Percentiles rank a stretch among this genome's conserved stretches.
phyloP scores from a whole-genome alignment of 768 basidiomycete species.

The Hemileccinum rubropunctum region DNA sequence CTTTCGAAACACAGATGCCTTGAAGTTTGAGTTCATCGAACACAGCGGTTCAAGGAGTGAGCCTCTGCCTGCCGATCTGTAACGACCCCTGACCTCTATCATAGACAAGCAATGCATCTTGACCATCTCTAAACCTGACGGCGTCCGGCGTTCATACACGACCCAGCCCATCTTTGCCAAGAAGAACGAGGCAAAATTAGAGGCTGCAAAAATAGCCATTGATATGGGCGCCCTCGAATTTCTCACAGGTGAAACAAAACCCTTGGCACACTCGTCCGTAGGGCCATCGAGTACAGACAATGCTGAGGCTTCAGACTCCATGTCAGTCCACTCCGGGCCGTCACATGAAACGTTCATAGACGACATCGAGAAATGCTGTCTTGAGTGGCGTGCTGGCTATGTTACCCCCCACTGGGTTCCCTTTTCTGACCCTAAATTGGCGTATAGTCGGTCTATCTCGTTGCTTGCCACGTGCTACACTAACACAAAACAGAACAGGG shows the following conservation, averaged over 20 bases:
- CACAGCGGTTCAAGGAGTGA: conserved; percentile 37
- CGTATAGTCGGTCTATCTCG: conserved; percentile 37
- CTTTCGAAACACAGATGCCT: conserved; percentile 39
- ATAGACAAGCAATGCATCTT: conserved; percentile 60
- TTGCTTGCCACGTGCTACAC: not conserved
- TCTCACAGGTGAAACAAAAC: not conserved
- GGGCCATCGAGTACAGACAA: too few species aligned
- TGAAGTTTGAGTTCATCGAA: conserved; percentile 50
- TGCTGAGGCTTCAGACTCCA: not conserved
- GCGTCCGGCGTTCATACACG: conserved; percentile 49
- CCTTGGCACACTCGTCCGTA: too few species aligned
- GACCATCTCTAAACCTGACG: conserved; percentile 57
- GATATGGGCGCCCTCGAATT: conserved; percentile 62
- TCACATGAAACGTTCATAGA: conserved; percentile 22
- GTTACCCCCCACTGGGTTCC: conserved; percentile 54
- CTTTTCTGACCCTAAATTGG: conserved; percentile 45
- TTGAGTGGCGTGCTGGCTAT: conserved; percentile 50
- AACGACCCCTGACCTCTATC: conserved; percentile 1
- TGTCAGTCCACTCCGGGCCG: not conserved
- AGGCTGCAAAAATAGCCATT: conserved; percentile 52
- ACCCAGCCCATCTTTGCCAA: conserved; percentile 43
- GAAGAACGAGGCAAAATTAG: conserved; percentile 52
- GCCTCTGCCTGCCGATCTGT: not conserved
- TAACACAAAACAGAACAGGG: conserved; percentile 42
- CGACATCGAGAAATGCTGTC: conserved; percentile 53